Percentiles rank a stretch among this genome's conserved stretches.
Conservation (phyloP, 1,284 basidiomycete genomes). For the Inonotus obliquus region DNA sequence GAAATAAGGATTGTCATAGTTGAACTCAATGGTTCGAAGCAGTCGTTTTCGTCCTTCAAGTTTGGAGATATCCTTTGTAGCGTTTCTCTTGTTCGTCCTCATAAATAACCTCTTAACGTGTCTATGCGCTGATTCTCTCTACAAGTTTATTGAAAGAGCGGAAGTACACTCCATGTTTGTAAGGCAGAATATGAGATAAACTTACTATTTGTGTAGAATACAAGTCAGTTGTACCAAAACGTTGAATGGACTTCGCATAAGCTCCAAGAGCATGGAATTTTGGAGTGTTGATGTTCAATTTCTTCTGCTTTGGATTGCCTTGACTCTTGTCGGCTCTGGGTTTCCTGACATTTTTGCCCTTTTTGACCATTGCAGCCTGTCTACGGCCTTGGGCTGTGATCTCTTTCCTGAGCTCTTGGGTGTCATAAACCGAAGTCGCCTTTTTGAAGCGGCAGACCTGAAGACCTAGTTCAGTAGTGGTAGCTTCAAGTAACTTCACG, state of each 20-base stretch:
- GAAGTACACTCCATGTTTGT: neutral
- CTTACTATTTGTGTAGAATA: constrained; percentile 3
- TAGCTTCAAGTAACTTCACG: constrained; percentile 17
- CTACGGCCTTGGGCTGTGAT: neutral
- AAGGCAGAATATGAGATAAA: neutral
- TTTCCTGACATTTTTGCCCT: neutral
- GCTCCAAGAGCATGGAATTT: neutral
- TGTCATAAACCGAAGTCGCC: constrained; percentile 23
- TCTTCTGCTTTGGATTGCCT: neutral
- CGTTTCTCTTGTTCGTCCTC: constrained; percentile 6
- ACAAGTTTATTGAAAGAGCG: no score
- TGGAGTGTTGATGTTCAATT: neutral
- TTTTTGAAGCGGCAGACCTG: constrained; percentile 23
- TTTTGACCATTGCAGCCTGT: neutral
- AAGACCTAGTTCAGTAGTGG: constrained; percentile 24
- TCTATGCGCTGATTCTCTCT: constrained; percentile 20
- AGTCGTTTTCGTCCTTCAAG: neutral
- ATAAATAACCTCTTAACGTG: constrained; percentile 10
- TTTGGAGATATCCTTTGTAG: neutral
- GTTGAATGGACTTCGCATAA: neutral
- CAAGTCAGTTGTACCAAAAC: constrained; percentile 1
- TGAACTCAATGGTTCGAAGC: neutral
- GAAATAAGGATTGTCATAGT: no score
- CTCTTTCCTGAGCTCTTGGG: constrained; percentile 15
- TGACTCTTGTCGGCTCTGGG: neutral